Base-by-base conservation (phyloP, 768 basidiomycete genomes). In the Boletales sp. region DNA sequence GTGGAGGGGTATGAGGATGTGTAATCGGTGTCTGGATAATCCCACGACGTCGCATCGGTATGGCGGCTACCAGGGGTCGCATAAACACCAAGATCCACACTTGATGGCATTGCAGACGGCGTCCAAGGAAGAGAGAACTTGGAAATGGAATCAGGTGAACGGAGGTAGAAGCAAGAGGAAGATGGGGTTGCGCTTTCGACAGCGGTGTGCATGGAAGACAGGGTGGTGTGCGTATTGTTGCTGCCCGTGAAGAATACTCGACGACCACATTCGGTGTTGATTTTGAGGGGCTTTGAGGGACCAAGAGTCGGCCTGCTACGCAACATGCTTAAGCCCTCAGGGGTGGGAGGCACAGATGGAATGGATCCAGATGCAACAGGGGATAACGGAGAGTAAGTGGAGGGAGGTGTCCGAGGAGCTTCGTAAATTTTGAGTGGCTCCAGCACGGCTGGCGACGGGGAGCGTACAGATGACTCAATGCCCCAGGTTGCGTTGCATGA, bases 161-260 rank as follows among this genome's bases (percentile, higher is more conserved):
- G 70, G 47, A 81, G 67, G 57, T 77, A 82, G 56, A 78, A 82
- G 48, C 79, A 77, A 1, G 81, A 81, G 15, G 78, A 75, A 57
- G 80, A 82, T 12, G 77, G 74, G 47, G 79, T 82, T 48, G 79
- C 77, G 32, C 60, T 64, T 66, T 87, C 86, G 42, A 86, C 79
- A 35, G 86, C 86, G 17, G 86, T 88, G 51, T 84, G 85, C 85
- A 88, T 86, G 25, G 84, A 84, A 31, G 83, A 82, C 15, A 73
- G 70, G 0, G 71, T 72, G 25, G 72, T 71, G 44, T 64, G 62
- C 34, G 79, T 75, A 13, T 79, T 79, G 51, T 59, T 72, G 38
- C 73, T 76, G 17, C 70, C 70, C 31, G 70, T 62, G 48, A 66
- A 69, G 47, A 70, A 65, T 43, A 68, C 65, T 34, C 67, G 66